A percentile compares a stretch with the other conserved stretches of the same genome.
Conservation (phyloP, 768 basidiomycete genomes). For the Rhizopogon vulgaris region DNA sequence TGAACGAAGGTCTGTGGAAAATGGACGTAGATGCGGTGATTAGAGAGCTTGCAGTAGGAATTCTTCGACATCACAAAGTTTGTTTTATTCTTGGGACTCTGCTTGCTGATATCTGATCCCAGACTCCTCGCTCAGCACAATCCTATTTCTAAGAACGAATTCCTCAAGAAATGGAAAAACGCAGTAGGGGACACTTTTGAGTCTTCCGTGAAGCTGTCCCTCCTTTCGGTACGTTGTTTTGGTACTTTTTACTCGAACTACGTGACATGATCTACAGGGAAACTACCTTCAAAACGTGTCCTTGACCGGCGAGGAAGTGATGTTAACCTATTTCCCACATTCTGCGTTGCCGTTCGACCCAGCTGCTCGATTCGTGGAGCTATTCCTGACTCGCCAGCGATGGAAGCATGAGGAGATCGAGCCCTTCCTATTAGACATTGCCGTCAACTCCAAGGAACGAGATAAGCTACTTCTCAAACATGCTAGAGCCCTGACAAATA, state of each 20-base stretch:
- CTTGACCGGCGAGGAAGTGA: slow-evolving; percentile 24
- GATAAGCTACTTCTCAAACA: slow-evolving; percentile 87
- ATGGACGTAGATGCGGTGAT: slow-evolving; percentile 60
- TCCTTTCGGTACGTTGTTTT: slow-evolving; percentile 54
- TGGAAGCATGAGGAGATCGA: slow-evolving; percentile 79
- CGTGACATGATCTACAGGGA: slow-evolving; percentile 47
- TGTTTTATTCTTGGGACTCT: not conserved
- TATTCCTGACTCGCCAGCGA: slow-evolving; percentile 73
- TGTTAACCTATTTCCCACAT: slow-evolving; percentile 70
- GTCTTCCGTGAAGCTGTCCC: slow-evolving; percentile 47
- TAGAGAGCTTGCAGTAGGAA: slow-evolving; percentile 69
- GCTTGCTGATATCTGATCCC: not conserved
- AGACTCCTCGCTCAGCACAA: slow-evolving; percentile 39
- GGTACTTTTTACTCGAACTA: not conserved
- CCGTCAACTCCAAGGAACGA: slow-evolving; percentile 77
- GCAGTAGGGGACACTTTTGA: slow-evolving; percentile 78
- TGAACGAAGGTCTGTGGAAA: slow-evolving; percentile 52
- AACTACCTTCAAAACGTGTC: slow-evolving; percentile 55
- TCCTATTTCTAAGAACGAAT: slow-evolving; percentile 46
- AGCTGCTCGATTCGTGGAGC: slow-evolving; percentile 74
- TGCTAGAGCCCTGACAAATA: slow-evolving; percentile 69
- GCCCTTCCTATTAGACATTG: slow-evolving; percentile 79
- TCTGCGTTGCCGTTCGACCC: slow-evolving; percentile 73
- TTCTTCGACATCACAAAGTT: slow-evolving; percentile 61
- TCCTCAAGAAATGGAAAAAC: slow-evolving; percentile 63